A percentile compares a stretch with the other conserved stretches of the same genome.
These are phyloP conservation scores for Harringtonia lauricola DNA, from an alignment of 2,329 filamentous ascomycete species.

Conservation along the genomic window DNA sequence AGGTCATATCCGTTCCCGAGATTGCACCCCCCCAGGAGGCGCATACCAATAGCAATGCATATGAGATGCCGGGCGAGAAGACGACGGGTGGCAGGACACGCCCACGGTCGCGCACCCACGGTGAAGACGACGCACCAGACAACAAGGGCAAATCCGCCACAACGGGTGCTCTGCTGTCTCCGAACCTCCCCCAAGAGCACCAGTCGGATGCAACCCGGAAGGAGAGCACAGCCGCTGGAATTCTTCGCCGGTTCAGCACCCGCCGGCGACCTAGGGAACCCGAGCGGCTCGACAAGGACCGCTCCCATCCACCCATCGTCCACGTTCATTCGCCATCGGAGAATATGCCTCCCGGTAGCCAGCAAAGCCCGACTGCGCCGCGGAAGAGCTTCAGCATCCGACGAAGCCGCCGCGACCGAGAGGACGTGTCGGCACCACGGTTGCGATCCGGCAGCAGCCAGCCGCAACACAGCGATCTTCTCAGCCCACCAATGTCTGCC, in stretches of 20 bases:
- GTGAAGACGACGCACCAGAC: constrained; percentile 81
- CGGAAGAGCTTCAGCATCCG: constrained; percentile 85
- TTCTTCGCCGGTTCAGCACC: constrained; percentile 86
- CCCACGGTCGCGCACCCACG: constrained; percentile 82
- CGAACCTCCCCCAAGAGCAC: constrained; percentile 36
- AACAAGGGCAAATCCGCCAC: constrained; percentile 48
- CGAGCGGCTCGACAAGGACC: constrained; percentile 49
- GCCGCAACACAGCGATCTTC: constrained; percentile 65
- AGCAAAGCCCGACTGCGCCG: constrained; percentile 40
- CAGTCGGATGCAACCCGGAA: constrained; percentile 59
- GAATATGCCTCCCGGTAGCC: not conserved
- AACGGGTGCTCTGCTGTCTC: constrained; percentile 22
- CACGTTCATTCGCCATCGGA: constrained; percentile 73
- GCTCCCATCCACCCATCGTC: constrained; percentile 60
- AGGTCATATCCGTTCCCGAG: constrained; percentile 50
- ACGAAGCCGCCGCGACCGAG: constrained; percentile 41
- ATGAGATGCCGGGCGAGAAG: constrained; percentile 83
- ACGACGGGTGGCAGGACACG: constrained; percentile 74
- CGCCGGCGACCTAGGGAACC: constrained; percentile 57
- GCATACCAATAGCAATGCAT: constrained; percentile 74
- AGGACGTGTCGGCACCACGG: constrained; percentile 33
- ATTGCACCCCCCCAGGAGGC: constrained; percentile 74
- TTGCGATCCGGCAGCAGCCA: constrained; percentile 49
- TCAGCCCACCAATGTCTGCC: constrained; percentile 59
- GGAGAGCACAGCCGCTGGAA: constrained; percentile 74